Conservation (phyloP, 768 basidiomycete genomes). For the Pisolithus albus region DNA sequence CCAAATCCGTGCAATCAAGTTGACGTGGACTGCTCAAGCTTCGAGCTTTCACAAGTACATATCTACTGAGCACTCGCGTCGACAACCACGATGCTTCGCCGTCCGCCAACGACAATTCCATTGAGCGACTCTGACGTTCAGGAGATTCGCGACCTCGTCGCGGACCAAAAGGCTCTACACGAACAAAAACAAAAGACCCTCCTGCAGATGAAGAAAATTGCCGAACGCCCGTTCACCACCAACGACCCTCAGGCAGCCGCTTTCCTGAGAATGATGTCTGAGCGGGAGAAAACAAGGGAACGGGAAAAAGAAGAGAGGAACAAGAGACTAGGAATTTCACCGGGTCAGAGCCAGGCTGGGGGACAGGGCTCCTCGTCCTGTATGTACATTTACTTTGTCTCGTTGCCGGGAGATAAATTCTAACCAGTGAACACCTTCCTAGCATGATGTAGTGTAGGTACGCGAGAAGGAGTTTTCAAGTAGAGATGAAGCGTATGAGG, state of each 20-base stretch:
- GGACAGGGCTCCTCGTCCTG: conserved; percentile 9
- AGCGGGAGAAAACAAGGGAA: conserved; percentile 19
- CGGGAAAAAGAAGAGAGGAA: conserved; percentile 20
- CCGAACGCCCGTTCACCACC: conserved; percentile 25
- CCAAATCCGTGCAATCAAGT: too few species aligned
- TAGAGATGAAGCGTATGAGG: neutral
- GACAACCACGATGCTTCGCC: conserved; percentile 55
- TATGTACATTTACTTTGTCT: neutral
- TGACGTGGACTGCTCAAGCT: too few species aligned
- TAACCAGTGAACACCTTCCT: neutral
- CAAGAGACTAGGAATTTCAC: conserved; percentile 21
- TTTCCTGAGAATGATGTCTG: conserved; percentile 14
- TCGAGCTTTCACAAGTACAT: too few species aligned
- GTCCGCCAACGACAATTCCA: conserved; percentile 67
- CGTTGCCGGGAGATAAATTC: neutral
- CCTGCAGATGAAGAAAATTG: conserved; percentile 39
- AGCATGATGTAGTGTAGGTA: neutral
- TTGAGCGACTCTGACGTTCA: conserved; percentile 76
- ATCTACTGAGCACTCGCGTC: neutral
- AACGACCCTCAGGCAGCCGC: conserved; percentile 6
- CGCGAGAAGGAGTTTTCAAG: neutral
- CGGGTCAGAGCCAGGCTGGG: conserved; percentile 11
- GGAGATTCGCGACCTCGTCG: conserved; percentile 59
- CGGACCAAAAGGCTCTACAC: conserved; percentile 41
- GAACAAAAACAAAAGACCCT: conserved; percentile 36